Evolutionary conservation across 73 alveolate species (phyloP).

Genomic region (Stentor coeruleus): DNA sequence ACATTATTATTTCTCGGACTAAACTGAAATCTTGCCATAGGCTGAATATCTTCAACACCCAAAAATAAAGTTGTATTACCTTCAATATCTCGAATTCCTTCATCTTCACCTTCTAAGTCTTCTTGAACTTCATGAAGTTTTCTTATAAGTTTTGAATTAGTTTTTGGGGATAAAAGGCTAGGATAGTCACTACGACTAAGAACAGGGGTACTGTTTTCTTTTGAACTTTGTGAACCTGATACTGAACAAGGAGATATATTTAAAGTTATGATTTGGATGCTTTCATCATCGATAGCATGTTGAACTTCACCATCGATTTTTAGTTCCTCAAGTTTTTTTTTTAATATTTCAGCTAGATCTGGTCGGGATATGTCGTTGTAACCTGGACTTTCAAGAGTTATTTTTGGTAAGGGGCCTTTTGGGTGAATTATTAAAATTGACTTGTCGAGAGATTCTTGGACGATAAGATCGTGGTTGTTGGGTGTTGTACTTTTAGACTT

Average conservation of each 20-base stretch:
- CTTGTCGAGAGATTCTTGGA: background rate
- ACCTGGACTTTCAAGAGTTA: slow-evolving; percentile 5
- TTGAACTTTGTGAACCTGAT: background rate
- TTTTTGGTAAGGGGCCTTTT: background rate
- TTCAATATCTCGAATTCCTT: background rate
- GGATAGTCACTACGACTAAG: background rate
- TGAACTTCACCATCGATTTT: background rate
- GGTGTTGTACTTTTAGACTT: background rate
- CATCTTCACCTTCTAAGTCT: slow-evolving; percentile 25
- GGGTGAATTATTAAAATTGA: slow-evolving; percentile 9
- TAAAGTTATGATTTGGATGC: background rate
- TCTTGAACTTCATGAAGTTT: slow-evolving; percentile 21
- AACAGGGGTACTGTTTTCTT: background rate
- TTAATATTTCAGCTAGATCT: background rate
- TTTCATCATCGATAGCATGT: slow-evolving; percentile 24
- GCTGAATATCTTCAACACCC: background rate
- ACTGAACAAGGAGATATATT: background rate
- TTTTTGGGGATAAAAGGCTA: background rate
- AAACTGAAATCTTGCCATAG: background rate
- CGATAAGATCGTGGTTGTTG: background rate
- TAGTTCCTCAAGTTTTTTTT: slow-evolving; percentile 15
- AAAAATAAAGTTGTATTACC: background rate
- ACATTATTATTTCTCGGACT: background rate
- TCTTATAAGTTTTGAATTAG: background rate
- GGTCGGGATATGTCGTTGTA: slow-evolving; percentile 10